Base-by-base conservation (phyloP, 1,284 basidiomycete genomes). In the Neotropicomus parvogracilis region DNA sequence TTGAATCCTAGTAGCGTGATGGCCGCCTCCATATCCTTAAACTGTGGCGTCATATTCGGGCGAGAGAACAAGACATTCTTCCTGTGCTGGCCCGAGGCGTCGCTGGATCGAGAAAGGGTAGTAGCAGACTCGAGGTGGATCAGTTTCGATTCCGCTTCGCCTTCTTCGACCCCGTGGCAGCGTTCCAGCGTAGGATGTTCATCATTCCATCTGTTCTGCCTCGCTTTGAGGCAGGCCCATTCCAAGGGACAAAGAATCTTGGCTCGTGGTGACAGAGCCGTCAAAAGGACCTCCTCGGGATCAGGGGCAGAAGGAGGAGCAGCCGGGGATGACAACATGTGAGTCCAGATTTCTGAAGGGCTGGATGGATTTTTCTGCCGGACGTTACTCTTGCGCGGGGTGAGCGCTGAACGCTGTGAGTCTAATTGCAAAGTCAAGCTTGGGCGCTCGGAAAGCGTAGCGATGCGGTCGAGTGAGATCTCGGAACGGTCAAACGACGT, bases 201-300 rank as follows among this genome's bases (percentile, higher is more conserved):
- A 57, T 63, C 64, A 4, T 13, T 52, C 55, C 67, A 61, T n/a
- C 55, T 67, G 29, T 56, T 60, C 32, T 64, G 65, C 46, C 74
- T 62, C 35, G 69, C 74, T 35, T 68, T 72, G 31, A 75, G 70
- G 52, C 74, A 75, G 5, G 74, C 74, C 71, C 71, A 77, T 49
- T 77, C 74, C 43, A 75, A 52, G 10, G 75, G 73, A n/a, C 60
- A 65, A 17, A 64, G 54, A 12, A 55, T 59, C 53, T 62, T 71
- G n/a, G 64, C 53, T 17, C 52, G 58, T 7, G 64, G 54, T 4
- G 70, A 63, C 13, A 69, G 54, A 11, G 53, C 59, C 1, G 65
- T 54, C 7, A 71, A 48, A 34, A 64, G 64, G 28, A 62, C 53
- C 24, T 57, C 61, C 20, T 70, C 68, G 3, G 55, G 57, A 6